A percentile compares a stretch with the other conserved stretches of the same genome.
phyloP scores from a whole-genome alignment of 2,329 filamentous ascomycete genomes.

The Aspergillus spinulosporus region DNA sequence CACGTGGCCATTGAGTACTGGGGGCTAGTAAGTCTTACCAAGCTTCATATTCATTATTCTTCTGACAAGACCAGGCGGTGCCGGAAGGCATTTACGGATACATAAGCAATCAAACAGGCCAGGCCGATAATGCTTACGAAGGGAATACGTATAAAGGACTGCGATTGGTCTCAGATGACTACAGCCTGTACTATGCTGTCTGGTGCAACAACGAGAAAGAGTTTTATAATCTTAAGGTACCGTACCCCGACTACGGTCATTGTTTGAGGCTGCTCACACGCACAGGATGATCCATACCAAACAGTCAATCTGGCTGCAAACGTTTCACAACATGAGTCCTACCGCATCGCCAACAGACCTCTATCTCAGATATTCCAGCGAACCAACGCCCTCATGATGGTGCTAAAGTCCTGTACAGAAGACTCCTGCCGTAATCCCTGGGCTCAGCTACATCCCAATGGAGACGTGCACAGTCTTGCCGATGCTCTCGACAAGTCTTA shows the following conservation, averaged over 20 bases:
- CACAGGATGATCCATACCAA: slow-evolving; percentile 12
- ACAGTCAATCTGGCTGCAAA: slow-evolving; percentile 8
- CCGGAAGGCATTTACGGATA: slow-evolving; percentile 33
- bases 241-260: slow-evolving; percentile 54
- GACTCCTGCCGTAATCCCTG: slow-evolving; percentile 37
- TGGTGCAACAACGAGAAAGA: slow-evolving; percentile 40
- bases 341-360: background rate
- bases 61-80: slow-evolving; percentile 20
- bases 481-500: slow-evolving; percentile 5
- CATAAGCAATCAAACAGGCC: slow-evolving; percentile 21
- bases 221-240: slow-evolving; percentile 52
- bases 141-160: slow-evolving; percentile 21
- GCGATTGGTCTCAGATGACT: slow-evolving; percentile 28
- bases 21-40: slow-evolving; percentile 38
- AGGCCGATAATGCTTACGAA: slow-evolving; percentile 20
- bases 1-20: slow-evolving; percentile 60
- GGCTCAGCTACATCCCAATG: slow-evolving; percentile 33
- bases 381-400: slow-evolving; percentile 39
- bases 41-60: slow-evolving; percentile 35
- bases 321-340: background rate
- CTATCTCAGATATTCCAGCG: slow-evolving; percentile 25
- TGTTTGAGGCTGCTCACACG: background rate
- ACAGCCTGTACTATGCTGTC: slow-evolving; percentile 38
- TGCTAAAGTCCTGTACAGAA: slow-evolving; percentile 42
- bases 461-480: slow-evolving; percentile 4